Evolutionary conservation across 2,329 filamentous ascomycete genomes (phyloP), one percentile per base, ranked within the genome.

Genomic region (Arthrocladium fulminans): DNA sequence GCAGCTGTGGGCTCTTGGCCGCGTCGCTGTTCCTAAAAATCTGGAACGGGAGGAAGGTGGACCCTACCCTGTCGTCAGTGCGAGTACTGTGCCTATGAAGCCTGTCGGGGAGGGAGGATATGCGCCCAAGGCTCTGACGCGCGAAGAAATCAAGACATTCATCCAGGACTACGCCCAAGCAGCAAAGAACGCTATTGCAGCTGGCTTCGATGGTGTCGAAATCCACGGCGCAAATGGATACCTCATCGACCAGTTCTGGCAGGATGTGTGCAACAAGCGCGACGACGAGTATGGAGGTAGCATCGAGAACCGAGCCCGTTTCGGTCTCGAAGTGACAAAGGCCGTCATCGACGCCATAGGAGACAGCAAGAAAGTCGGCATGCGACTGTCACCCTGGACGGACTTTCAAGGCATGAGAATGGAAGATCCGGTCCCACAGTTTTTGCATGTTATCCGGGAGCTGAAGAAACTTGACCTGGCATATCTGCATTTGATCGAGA

Each of bases 401-500:
- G 54, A 54, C 1, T 67, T 66, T 57, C 63, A 68, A 55, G 65
- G 54, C 6, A 68, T 85, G 80, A 65, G 67, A 25, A 83, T 84
- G 77, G 54, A 62, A 0, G 71, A 86, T 38, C 80, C 81, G 0
- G 58, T 77, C 7, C 76, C 80, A 0, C 80, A 86, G 52, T 86
- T 84, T 58, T 67, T 66, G 0, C 69, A 85, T 56, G 59, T 84
- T 6, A 69, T 79, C 35, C 57, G 65, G 25, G 69, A 73, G 35
- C 65, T 80, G 9, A 73, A 71, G 46, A 62, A 67, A 22, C 60
- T 81, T 1, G 23, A 22, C 2, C 65, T 86, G 12, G 73, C 79
- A 0, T 85, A 80, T 58, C 60, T 83, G 1, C 80, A 84, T 59
- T 50, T 83, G 0, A 65, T 85, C 6, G 79, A 85, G 58, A 71